phyloP scores from a whole-genome alignment of 2,329 filamentous ascomycete species.

The Pestalotiopsis fici region DNA sequence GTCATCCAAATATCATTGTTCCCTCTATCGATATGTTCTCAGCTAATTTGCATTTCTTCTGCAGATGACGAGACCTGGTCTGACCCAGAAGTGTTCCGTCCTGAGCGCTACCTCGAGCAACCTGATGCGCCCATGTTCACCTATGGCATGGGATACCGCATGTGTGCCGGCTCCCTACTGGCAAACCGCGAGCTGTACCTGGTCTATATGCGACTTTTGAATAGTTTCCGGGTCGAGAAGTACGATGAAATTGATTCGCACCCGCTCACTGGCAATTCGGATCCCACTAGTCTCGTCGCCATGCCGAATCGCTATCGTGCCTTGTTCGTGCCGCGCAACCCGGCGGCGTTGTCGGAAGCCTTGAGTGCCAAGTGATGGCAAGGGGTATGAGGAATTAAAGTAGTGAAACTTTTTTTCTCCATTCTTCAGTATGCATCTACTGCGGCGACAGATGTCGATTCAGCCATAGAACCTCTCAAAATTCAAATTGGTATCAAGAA shows the following conservation, averaged over 20 bases:
- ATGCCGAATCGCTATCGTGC: conserved; percentile 1
- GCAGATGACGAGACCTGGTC: conserved; percentile 44
- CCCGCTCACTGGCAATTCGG: background rate
- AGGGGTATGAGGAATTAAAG: too few relatives aligned
- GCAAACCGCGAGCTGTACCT: conserved; percentile 68
- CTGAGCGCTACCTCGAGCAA: conserved; percentile 64
- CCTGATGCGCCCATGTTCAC: conserved; percentile 66
- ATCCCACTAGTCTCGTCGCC: conserved; percentile 1
- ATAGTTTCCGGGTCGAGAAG: conserved; percentile 44
- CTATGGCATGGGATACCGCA: conserved; percentile 66
- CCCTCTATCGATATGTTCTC: too few relatives aligned
- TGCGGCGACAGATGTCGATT: too few relatives aligned
- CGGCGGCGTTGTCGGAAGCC: background rate
- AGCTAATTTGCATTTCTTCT: background rate
- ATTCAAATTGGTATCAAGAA: too few relatives aligned
- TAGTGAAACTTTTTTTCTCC: too few relatives aligned
- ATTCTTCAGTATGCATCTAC: too few relatives aligned
- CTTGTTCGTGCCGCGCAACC: background rate
- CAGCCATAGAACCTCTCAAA: too few relatives aligned
- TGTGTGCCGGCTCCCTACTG: conserved; percentile 65
- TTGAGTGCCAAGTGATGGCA: background rate
- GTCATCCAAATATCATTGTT: too few relatives aligned
- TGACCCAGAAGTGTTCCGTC: conserved; percentile 60
- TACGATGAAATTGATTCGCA: background rate
- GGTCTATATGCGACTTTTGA: conserved; percentile 62